Evolutionary conservation across 2,329 filamentous ascomycete genomes (phyloP).

Genomic region (Diaporthe longicolla): DNA sequence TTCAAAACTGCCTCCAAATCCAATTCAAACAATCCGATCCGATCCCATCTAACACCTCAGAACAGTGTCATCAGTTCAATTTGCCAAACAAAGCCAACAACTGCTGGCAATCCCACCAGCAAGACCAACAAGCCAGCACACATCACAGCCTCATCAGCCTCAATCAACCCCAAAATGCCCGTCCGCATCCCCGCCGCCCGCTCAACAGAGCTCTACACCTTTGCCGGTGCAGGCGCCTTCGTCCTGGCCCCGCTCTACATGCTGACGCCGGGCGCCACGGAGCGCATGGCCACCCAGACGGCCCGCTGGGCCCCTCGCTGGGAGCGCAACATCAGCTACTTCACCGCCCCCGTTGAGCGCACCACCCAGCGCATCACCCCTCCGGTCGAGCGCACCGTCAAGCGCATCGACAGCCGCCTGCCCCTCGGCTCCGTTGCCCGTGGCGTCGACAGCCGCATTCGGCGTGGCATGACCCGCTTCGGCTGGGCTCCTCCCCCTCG

Average conservation of each 20-base stretch:
- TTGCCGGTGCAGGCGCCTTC: slow-evolving; percentile 67
- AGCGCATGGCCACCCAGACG: slow-evolving; percentile 67
- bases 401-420: slow-evolving; percentile 61
- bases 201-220: slow-evolving; percentile 65
- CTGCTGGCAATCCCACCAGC: neutral
- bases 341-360: slow-evolving; percentile 62
- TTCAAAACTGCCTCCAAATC: neutral
- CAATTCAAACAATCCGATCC: too few species aligned
- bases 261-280: slow-evolving; percentile 69
- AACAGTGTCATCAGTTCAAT: neutral
- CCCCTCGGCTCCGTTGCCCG: slow-evolving; percentile 66
- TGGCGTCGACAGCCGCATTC: slow-evolving; percentile 63
- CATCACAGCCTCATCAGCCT: slow-evolving; percentile 12
- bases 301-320: slow-evolving; percentile 71
- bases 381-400: slow-evolving; percentile 60
- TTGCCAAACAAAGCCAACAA: neutral
- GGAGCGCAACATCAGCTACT: slow-evolving; percentile 70
- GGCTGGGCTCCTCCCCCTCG: slow-evolving; percentile 6
- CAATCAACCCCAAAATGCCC: slow-evolving; percentile 57
- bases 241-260: slow-evolving; percentile 71
- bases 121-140: neutral
- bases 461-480: slow-evolving; percentile 58
- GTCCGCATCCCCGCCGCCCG: slow-evolving; percentile 65
- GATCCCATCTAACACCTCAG: neutral
- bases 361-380: slow-evolving; percentile 65